Conservation (phyloP, 2,329 filamentous ascomycete genomes). For the Alternaria brassicicola region DNA sequence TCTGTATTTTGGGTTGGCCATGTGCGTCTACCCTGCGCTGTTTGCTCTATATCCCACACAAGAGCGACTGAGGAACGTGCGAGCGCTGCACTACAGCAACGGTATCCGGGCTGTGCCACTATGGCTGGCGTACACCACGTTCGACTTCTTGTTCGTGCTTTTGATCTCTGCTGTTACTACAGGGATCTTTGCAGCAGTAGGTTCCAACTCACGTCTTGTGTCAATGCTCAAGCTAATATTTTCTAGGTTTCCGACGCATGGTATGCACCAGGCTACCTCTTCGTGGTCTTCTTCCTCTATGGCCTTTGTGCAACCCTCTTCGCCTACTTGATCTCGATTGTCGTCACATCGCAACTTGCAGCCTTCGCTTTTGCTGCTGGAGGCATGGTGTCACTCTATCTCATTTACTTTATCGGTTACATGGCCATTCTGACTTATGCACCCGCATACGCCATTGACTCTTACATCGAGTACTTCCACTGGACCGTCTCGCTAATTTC, state of each 20-base stretch:
- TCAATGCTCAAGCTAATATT: conserved; percentile 14
- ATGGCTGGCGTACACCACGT: conserved; percentile 81
- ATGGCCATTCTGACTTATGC: conserved; percentile 74
- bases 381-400: conserved; percentile 65
- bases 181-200: conserved; percentile 68
- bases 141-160: conserved; percentile 79
- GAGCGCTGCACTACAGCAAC: conserved; percentile 88
- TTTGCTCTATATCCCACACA: conserved; percentile 88
- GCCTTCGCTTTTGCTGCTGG: conserved; percentile 84
- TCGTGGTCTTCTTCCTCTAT: conserved; percentile 80
- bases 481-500: conserved; percentile 76
- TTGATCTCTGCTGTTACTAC: conserved; percentile 69
- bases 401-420: conserved; percentile 56
- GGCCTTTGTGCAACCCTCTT: conserved; percentile 77
- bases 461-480: conserved; percentile 70
- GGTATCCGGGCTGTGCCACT: conserved; percentile 81
- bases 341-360: conserved; percentile 77
- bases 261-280: conserved; percentile 82
- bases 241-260: conserved; percentile 64
- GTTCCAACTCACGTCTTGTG: background rate
- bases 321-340: conserved; percentile 81
- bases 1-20: conserved; percentile 79
- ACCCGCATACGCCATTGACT: conserved; percentile 71
- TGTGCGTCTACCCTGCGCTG: conserved; percentile 81
- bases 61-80: conserved; percentile 78